Evolutionary conservation across 148 eudicot species (phyloP).

Genomic region (Agrostemma githago): DNA sequence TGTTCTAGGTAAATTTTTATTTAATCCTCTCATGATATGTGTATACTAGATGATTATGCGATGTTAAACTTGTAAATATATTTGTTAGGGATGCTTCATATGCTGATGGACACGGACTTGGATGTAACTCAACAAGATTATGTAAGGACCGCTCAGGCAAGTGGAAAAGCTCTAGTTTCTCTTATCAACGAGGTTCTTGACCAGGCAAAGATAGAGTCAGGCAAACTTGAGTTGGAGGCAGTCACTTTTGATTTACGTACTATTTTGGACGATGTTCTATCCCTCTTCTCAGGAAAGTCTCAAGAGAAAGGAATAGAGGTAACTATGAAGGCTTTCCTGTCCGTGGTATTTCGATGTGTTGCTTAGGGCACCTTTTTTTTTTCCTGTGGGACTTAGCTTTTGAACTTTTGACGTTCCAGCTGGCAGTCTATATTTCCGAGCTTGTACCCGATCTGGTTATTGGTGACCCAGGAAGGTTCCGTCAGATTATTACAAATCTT

Average conservation of each 20-base stretch:
- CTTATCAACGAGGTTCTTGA: conserved; percentile 93
- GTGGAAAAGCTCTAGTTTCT: conserved; percentile 92
- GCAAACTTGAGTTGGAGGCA: conserved; percentile 86
- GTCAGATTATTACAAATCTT: conserved; percentile 87
- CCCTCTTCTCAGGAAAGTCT: conserved; percentile 89
- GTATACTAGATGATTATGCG: not conserved
- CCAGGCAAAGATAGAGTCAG: conserved; percentile 96
- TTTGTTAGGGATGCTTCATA: conserved; percentile 81
- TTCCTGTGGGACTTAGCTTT: conserved; percentile 12
- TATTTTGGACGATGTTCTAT: conserved; percentile 79
- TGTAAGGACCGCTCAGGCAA: conserved; percentile 87
- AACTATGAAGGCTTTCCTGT: conserved; percentile 18
- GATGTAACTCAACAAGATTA: conserved; percentile 93
- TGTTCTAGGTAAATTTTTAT: conserved; percentile 59
- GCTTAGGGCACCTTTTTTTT: not conserved
- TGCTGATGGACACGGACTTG: conserved; percentile 88
- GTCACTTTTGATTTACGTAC: conserved; percentile 72
- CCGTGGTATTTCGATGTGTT: not conserved
- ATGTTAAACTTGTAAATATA: not conserved
- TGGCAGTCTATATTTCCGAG: conserved; percentile 80
- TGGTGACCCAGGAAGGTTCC: conserved; percentile 97
- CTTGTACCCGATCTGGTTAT: conserved; percentile 67
- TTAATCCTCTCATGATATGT: not conserved
- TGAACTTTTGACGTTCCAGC: conserved; percentile 35
- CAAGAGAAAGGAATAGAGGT: conserved; percentile 97